Conservation (phyloP, 2,329 filamentous ascomycete genomes). For the Fusarium paranaense region DNA sequence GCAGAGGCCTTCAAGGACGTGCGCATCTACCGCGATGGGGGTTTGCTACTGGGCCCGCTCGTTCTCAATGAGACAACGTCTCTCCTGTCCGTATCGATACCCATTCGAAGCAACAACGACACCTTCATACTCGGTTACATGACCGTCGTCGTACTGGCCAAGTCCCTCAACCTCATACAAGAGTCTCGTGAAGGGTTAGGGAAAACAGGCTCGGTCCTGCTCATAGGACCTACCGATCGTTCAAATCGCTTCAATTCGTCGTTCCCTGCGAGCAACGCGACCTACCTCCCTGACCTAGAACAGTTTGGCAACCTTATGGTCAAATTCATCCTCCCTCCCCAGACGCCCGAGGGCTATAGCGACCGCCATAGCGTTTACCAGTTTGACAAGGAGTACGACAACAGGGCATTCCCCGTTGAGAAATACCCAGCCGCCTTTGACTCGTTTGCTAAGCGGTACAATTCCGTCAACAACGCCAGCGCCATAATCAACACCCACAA, state of each 20-base stretch:
- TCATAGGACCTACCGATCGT: constrained; percentile 74
- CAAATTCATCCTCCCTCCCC: constrained; percentile 71
- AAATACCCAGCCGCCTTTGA: constrained; percentile 72
- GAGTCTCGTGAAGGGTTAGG: constrained; percentile 77
- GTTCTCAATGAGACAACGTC: constrained; percentile 79
- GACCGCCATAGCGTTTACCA: constrained; percentile 59
- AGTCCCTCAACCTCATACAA: constrained; percentile 71
- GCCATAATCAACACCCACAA: constrained; percentile 77
- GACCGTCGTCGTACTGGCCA: constrained; percentile 80
- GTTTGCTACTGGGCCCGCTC: constrained; percentile 82
- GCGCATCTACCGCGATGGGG: constrained; percentile 61
- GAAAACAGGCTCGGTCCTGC: constrained; percentile 74
- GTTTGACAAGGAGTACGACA: constrained; percentile 53
- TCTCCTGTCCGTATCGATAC: constrained; percentile 83
- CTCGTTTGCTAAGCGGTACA: constrained; percentile 66
- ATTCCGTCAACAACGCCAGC: constrained; percentile 73
- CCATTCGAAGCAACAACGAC: constrained; percentile 73
- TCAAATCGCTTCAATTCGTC: constrained; percentile 72
- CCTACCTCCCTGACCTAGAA: constrained; percentile 53
- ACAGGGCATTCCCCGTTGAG: constrained; percentile 67
- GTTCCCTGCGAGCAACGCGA: constrained; percentile 59
- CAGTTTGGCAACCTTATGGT: constrained; percentile 59
- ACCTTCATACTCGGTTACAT: constrained; percentile 83
- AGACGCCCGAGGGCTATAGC: constrained; percentile 49
- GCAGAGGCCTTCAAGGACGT: constrained; percentile 64